Evolutionary conservation across 805 yeast genomes (phyloP).

Genomic region (Lachancea meyersii): DNA sequence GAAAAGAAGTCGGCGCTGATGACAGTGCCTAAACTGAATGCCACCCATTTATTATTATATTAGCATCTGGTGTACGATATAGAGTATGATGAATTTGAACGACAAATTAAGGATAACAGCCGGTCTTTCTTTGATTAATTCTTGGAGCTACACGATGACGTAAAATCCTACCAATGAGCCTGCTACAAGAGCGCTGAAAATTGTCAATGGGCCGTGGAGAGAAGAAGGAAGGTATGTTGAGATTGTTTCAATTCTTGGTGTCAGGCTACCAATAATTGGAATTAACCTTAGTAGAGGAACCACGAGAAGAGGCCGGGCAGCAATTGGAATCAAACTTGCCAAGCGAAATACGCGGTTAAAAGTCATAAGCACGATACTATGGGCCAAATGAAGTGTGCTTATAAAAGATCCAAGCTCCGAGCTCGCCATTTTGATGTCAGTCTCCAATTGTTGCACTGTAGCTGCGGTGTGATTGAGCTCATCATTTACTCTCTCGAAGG

Average conservation of each 20-base stretch:
- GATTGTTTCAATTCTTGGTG: neutral
- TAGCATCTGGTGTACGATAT: slow-evolving; percentile 11
- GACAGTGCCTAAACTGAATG: slow-evolving; percentile 6
- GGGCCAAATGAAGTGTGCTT: neutral
- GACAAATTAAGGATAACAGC: slow-evolving; percentile 1
- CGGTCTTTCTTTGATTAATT: neutral
- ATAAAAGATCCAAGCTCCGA: slow-evolving; percentile 4
- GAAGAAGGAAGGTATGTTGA: neutral
- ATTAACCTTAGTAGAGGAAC: neutral
- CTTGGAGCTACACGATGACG: neutral
- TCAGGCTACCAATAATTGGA: neutral
- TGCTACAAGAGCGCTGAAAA: neutral
- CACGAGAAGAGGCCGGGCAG: neutral
- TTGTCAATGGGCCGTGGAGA: neutral
- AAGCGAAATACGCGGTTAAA: neutral
- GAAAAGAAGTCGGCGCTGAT: slow-evolving; percentile 34
- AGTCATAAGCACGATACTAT: neutral
- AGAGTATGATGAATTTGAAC: slow-evolving; percentile 11
- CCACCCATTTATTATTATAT: slow-evolving; percentile 4
- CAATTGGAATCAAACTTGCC: neutral
- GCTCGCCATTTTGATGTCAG: slow-evolving; percentile 10
- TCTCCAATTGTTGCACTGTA: slow-evolving; percentile 13
- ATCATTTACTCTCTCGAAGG: slow-evolving; percentile 13
- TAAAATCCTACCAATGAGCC: neutral
- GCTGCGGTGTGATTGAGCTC: slow-evolving; percentile 14